Conservation (phyloP, 106 monocot genomes). For the Platanthera guangdongensis region DNA sequence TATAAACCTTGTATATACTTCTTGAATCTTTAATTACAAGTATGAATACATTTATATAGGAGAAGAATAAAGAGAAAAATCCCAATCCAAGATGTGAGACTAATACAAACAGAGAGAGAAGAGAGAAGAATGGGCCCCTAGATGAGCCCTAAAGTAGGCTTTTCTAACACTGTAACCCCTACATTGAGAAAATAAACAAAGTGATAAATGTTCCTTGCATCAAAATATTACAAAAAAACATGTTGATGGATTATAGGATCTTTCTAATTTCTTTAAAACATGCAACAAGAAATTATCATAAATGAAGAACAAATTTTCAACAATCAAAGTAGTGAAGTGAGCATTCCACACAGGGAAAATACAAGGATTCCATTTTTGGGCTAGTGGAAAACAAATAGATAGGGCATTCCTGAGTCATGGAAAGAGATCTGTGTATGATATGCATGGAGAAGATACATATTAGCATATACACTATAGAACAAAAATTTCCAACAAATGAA, state of each 20-base stretch:
- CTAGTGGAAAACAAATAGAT: background rate
- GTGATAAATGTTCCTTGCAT: background rate
- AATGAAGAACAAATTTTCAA: background rate
- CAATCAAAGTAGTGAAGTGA: background rate
- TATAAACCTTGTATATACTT: no score
- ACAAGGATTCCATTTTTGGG: background rate
- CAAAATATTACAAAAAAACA: background rate
- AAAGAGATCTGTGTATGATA: background rate
- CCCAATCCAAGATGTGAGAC: no score
- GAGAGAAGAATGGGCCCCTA: no score
- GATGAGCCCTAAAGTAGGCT: no score
- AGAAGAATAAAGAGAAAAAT: no score
- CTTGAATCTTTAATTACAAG: no score
- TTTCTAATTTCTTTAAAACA: background rate
- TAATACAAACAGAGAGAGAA: no score
- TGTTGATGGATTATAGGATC: background rate
- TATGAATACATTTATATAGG: no score
- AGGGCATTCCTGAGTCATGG: background rate
- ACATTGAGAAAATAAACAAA: constrained; percentile 4
- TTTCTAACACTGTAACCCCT: no score
- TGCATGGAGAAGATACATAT: background rate
- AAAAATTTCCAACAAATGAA: background rate
- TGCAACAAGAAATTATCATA: background rate
- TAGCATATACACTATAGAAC: background rate
- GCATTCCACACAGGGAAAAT: background rate